Evolutionary conservation across 371 early-diverging fungal species (phyloP), one percentile per base, ranked within the genome.

Genomic region (Mucor velutinosus): DNA sequence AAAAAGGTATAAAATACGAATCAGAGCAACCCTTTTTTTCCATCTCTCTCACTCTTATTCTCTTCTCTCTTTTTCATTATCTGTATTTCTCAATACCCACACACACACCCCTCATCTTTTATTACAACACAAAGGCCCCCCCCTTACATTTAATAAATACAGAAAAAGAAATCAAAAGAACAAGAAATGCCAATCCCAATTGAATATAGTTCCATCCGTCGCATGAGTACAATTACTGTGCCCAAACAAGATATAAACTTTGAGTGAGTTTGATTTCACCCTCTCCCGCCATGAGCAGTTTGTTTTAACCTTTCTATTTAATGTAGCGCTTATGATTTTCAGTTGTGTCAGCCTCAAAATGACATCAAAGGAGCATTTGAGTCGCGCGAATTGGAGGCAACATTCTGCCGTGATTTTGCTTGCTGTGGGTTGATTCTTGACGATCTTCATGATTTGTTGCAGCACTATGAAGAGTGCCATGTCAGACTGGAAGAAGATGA

Each of bases 391-490:
- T 86, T 97, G 53, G 97, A 97, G 76, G 92, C 90, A 70, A 81
- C 87, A 57, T 97, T 92, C 77, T 97, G 96, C 85, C 91, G 93
- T 75, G 94, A 97, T 84, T 97, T 96, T 72, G 86, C 86, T 60
- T 97, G 97, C 85, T 97, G 97, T 74, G 97, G 97, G 8, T 77
- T 92, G 55, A 79, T 88, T 37, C 85, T 97, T 60, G 84, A 86
- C 51, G 93, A 94, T 77, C 86, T 97, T 67, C 97, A 97, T 82
- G 96, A 94, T 69, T 90, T 97, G 58, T 82, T 96, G 62, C 94
- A 95, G 72, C 97, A 97, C 80, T 96, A 95, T 79, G 97, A 97
- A 78, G 96, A 95, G 75, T 88, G 88, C 71, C 98, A 97, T 74
- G 96, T 95, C 58, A 90, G 89, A 47, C 82, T 95, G 30, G 95